phyloP scores from a whole-genome alignment of 2,329 filamentous ascomycete genomes.

The Cladosporium sphaerospermum region DNA sequence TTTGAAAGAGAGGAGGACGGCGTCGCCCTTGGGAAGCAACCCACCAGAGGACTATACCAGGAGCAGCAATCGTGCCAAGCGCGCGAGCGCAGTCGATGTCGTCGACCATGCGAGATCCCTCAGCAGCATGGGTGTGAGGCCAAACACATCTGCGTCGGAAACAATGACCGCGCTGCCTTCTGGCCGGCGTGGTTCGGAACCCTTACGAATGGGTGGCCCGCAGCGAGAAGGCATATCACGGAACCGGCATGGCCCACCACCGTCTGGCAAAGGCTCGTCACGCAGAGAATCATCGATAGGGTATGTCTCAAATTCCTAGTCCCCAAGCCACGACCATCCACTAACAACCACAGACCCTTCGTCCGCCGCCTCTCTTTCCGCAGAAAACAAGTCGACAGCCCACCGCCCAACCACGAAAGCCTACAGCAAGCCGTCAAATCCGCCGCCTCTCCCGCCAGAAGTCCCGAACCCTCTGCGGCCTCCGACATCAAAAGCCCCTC shows the following conservation, averaged over 20 bases:
- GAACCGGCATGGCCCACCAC: conserved; percentile 2
- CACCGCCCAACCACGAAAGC: not conserved
- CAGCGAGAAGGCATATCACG: not conserved
- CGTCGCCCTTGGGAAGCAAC: not conserved
- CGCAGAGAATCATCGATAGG: conserved; percentile 14
- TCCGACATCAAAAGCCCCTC: not conserved
- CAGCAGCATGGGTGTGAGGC: not conserved
- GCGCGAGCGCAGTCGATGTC: conserved; percentile 1
- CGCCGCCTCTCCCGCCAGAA: conserved; percentile 32
- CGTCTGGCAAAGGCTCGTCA: not conserved
- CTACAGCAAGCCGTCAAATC: conserved; percentile 16
- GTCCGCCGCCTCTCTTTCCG: conserved; percentile 25
- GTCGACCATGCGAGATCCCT: conserved; percentile 3
- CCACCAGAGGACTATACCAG: not conserved
- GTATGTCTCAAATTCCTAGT: conserved; percentile 3
- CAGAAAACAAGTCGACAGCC: conserved; percentile 15
- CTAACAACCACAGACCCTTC: conserved; percentile 19
- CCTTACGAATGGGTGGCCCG: not conserved
- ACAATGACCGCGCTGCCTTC: not conserved
- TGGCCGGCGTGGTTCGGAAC: not conserved
- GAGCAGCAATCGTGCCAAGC: not conserved
- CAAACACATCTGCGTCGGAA: not conserved
- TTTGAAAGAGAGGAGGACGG: conserved; percentile 1
- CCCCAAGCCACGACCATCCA: not conserved
- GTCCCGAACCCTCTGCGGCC: conserved; percentile 17